These are phyloP conservation scores for Gymnopilus junonius DNA, from an alignment of 768 basidiomycete genomes.

Conservation along the genomic window DNA sequence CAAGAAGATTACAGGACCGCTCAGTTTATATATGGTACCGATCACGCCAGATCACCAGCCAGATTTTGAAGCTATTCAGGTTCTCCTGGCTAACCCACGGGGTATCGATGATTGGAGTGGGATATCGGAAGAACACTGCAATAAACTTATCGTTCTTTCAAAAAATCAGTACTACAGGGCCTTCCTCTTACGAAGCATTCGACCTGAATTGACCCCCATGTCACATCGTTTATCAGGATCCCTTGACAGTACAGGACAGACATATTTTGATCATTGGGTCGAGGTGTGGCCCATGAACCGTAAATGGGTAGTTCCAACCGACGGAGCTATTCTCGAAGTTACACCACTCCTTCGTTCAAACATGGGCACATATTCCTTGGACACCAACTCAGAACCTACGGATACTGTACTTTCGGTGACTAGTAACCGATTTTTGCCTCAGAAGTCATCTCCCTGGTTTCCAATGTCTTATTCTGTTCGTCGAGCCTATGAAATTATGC, in stretches of 20 bases:
- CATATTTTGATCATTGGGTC: conserved; percentile 64
- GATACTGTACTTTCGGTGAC: neutral
- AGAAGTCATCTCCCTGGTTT: conserved; percentile 57
- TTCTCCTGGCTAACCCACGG: conserved; percentile 49
- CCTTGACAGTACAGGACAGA: conserved; percentile 47
- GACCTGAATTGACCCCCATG: conserved; percentile 67
- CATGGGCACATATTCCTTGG: conserved; percentile 40
- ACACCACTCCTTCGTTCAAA: conserved; percentile 44
- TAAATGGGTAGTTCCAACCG: conserved; percentile 47
- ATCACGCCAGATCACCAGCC: conserved; percentile 51
- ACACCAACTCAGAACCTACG: conserved; percentile 6
- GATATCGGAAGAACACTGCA: conserved; percentile 53
- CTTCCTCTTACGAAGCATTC: conserved; percentile 58
- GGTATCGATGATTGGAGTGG: conserved; percentile 61
- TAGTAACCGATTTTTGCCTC: conserved; percentile 39
- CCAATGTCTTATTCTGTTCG: conserved; percentile 54
- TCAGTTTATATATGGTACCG: conserved; percentile 71
- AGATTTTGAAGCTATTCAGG: conserved; percentile 62
- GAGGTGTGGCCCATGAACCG: conserved; percentile 55
- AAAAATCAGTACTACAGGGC: conserved; percentile 58
- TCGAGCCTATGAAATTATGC: conserved; percentile 59
- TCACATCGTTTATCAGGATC: conserved; percentile 59
- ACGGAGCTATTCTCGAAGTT: conserved; percentile 69
- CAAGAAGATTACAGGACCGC: conserved; percentile 51
- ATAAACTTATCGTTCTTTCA: conserved; percentile 58